These are phyloP conservation scores for Yamadazyma takamatsuzukensis DNA, from an alignment of 805 yeast species.

Conservation along the genomic window DNA sequence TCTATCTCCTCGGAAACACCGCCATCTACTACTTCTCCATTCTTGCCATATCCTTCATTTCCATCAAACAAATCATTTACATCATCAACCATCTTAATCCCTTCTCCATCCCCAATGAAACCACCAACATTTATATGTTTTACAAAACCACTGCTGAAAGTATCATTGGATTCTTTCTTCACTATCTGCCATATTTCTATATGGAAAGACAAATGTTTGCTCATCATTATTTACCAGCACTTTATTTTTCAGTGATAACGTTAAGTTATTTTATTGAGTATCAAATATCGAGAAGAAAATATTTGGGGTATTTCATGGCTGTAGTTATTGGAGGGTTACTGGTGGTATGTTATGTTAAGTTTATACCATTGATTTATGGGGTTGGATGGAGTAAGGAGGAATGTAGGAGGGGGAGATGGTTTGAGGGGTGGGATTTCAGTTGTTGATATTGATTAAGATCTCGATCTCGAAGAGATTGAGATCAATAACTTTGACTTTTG, in stretches of 20 bases:
- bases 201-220: constrained; percentile 37
- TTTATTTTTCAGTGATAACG: constrained; percentile 46
- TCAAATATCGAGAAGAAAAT: constrained; percentile 23
- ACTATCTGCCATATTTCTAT: constrained; percentile 53
- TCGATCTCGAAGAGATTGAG: no score
- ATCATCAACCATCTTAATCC: constrained; percentile 28
- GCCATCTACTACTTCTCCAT: constrained; percentile 50
- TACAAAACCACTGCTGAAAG: constrained; percentile 30
- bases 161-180: constrained; percentile 55
- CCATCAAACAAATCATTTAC: constrained; percentile 16
- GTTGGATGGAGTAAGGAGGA: constrained; percentile 38
- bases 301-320: constrained; percentile 23
- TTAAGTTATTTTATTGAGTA: constrained; percentile 44
- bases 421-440: constrained; percentile 42
- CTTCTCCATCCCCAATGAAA: constrained; percentile 17
- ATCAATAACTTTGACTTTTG: no score
- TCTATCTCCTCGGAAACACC: constrained; percentile 65
- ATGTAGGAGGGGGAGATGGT: constrained; percentile 36
- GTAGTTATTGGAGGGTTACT: constrained; percentile 15
- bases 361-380: constrained; percentile 47
- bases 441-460: no score
- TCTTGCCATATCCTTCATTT: constrained; percentile 26
- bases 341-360: constrained; percentile 21
- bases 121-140: constrained; percentile 11
- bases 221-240: constrained; percentile 48